These are phyloP conservation scores for Lactarius trivialis DNA, from an alignment of 768 basidiomycete genomes.

Conservation along the genomic window DNA sequence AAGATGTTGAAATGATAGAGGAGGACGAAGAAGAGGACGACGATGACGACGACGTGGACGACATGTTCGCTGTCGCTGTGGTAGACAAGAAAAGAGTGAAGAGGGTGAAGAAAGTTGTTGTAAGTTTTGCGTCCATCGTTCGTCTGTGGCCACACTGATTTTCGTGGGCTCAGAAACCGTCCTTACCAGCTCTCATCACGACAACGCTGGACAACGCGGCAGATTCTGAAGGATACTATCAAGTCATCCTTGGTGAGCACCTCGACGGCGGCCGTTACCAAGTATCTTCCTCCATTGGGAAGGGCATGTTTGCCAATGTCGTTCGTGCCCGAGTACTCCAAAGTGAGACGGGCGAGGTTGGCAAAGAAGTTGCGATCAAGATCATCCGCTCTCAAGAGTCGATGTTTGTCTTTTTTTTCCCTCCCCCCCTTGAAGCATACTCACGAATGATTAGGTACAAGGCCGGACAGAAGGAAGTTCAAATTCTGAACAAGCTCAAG, in stretches of 20 bases:
- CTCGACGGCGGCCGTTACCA: constrained; percentile 90
- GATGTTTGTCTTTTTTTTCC: constrained; percentile 55
- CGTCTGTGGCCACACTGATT: not conserved
- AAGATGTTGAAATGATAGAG: constrained; percentile 45
- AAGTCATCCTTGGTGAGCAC: constrained; percentile 88
- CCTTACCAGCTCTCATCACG: constrained; percentile 58
- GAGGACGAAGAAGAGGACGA: constrained; percentile 66
- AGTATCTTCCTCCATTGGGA: constrained; percentile 91
- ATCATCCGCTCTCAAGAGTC: constrained; percentile 93
- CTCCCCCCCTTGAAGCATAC: not conserved
- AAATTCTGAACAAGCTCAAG: constrained; percentile 79
- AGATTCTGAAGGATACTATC: constrained; percentile 94
- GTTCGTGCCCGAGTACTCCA: constrained; percentile 81
- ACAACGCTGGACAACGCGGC: constrained; percentile 86
- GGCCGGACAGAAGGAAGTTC: constrained; percentile 87
- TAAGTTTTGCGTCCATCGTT: constrained; percentile 30
- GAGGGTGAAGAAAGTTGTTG: constrained; percentile 49
- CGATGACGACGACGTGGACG: constrained; percentile 77
- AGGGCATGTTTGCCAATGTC: constrained; percentile 98
- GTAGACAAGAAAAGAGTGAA: constrained; percentile 53
- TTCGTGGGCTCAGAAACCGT: constrained; percentile 36
- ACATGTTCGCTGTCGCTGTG: constrained; percentile 81
- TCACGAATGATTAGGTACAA: constrained; percentile 61
- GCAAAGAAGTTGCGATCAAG: constrained; percentile 92
- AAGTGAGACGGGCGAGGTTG: constrained; percentile 46